These are phyloP conservation scores for Rhizopogon vesiculosus DNA, from an alignment of 768 basidiomycete genomes.

Conservation along the genomic window DNA sequence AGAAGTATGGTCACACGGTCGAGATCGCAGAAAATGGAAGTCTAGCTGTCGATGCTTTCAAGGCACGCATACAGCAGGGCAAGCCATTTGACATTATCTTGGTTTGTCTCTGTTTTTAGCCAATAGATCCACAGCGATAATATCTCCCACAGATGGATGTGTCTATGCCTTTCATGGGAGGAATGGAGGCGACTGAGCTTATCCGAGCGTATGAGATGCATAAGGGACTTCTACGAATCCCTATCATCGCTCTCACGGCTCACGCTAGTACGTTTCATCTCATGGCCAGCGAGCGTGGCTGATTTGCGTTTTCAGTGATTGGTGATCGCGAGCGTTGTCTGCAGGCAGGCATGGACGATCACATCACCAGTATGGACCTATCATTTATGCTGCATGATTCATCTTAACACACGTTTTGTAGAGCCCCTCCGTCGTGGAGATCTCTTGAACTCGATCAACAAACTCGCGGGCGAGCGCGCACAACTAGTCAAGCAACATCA, in stretches of 20 bases:
- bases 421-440: slow-evolving; percentile 79
- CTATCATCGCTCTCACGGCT: slow-evolving; percentile 95
- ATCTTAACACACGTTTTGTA: slow-evolving; percentile 22
- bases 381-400: background rate
- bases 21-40: slow-evolving; percentile 98
- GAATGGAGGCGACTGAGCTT: slow-evolving; percentile 94
- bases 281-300: slow-evolving; percentile 2
- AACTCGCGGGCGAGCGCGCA: slow-evolving; percentile 66
- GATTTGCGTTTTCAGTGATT: slow-evolving; percentile 56
- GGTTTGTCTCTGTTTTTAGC: slow-evolving; percentile 41
- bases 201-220: slow-evolving; percentile 83
- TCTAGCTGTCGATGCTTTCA: slow-evolving; percentile 89
- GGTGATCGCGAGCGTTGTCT: slow-evolving; percentile 76
- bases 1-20: slow-evolving; percentile 92
- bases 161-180: slow-evolving; percentile 98
- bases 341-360: slow-evolving; percentile 80
- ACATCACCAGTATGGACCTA: slow-evolving; percentile 64
- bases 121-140: slow-evolving; percentile 1
- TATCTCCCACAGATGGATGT: slow-evolving; percentile 77
- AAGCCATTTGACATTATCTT: slow-evolving; percentile 90
- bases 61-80: slow-evolving; percentile 61
- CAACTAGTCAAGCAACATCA: slow-evolving; percentile 26
- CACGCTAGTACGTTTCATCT: slow-evolving; percentile 76
- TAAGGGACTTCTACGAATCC: slow-evolving; percentile 65
- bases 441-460: slow-evolving; percentile 76